Conservation (phyloP, 345 rosid genomes). For the Citrus mangshanensis region DNA sequence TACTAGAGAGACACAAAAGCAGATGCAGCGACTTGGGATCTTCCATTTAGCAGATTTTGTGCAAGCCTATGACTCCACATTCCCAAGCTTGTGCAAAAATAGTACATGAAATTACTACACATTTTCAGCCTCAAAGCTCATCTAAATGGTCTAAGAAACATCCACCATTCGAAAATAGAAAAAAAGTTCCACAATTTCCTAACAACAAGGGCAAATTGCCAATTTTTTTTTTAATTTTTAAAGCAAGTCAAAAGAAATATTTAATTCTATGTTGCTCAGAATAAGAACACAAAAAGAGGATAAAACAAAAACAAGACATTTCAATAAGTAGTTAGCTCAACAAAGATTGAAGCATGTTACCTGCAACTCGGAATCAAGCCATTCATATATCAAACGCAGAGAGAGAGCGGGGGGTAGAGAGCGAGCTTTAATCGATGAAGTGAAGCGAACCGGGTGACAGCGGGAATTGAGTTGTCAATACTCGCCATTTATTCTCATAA, state of each 20-base stretch:
- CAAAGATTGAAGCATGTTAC: slow-evolving; percentile 10
- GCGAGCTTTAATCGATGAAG: background rate
- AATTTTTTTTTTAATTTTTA: background rate
- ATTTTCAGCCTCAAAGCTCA: background rate
- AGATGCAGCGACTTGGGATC: background rate
- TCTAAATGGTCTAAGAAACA: background rate
- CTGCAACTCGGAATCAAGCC: slow-evolving; percentile 10
- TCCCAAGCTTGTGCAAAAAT: background rate
- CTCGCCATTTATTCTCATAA: background rate
- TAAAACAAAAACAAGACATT: too few species aligned
- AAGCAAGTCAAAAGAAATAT: background rate
- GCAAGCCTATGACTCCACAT: background rate
- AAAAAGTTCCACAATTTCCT: background rate
- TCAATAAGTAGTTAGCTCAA: background rate
- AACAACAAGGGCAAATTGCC: too few species aligned
- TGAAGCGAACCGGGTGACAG: background rate
- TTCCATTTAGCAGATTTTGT: background rate
- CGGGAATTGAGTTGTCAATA: too few species aligned
- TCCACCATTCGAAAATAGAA: background rate
- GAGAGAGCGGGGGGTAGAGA: background rate
- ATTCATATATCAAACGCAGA: background rate
- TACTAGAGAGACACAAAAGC: background rate
- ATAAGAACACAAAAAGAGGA: too few species aligned
- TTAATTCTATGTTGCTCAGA: background rate
- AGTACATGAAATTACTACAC: background rate